Base-by-base conservation (phyloP, 306 rosid species). In the Cucurbita pepo region DNA sequence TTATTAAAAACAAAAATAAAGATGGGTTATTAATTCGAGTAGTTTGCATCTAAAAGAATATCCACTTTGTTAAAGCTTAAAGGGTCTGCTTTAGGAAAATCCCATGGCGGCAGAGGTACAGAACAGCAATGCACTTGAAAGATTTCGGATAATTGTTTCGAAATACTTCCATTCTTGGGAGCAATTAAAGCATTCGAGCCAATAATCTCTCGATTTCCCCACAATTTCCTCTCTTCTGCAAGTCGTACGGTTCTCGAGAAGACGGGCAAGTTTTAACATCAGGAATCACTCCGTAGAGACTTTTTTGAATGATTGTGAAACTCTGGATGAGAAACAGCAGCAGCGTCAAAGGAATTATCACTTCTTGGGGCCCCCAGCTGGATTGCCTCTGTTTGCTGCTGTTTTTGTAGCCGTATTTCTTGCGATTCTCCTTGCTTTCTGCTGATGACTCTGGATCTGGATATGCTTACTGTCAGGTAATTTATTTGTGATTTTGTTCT, bases 401-500 rank as follows among this genome's bases (percentile, higher is more conserved):
- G 73, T 69, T 69, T 25, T 48, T 48, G 57, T 22, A 69, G 73
- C 73, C 57, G 57, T 69, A 41, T 47, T 22, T 50, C 7, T 69
- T 69, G 22, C 43, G 48, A 9, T 69, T 34, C 2, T 9, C 44
- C 73, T 48, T 48, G 44, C 19, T 22, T 69, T 69, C 57, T 48
- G 73, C 58, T 44, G 43, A 48, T 45, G 73, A 48, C 8, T 69
- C 55, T 69, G 73, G 73, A 69, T 69, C 73, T 69, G 73, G 73
- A 14, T 44, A 69, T 69, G 73, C 73, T 25, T 69, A 22, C 56
- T 48, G 5, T 13, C 57, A 15, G 36, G 73, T 69, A 69, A 25
- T 69, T 58, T 69, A 10, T 69, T 13, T 69, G 7, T 61, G 48
- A 61, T 16, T 69, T 7, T 25, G 30, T 63, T n/a, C 12, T 6